phyloP scores from a whole-genome alignment of 2,329 filamentous ascomycete species.

The Aspergillus neoniger region DNA sequence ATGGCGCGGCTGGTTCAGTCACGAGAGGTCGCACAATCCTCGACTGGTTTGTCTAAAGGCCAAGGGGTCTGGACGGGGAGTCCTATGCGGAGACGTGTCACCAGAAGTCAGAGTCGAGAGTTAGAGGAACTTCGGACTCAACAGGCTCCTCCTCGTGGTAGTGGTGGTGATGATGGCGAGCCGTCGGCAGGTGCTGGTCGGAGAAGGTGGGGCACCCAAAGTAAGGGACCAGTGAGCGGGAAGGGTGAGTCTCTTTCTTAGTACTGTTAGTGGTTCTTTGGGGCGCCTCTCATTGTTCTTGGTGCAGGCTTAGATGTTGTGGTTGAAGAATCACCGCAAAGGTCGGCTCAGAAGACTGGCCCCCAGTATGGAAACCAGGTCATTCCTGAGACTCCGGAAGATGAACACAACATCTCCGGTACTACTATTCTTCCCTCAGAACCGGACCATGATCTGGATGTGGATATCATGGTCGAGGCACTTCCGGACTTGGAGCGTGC shows the following conservation, averaged over 20 bases:
- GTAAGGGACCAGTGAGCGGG: constrained; percentile 1
- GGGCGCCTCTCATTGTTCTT: not conserved
- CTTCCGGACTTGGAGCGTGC: constrained; percentile 41
- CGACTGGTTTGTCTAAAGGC: not conserved
- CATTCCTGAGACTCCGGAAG: constrained; percentile 31
- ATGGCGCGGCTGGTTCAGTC: not conserved
- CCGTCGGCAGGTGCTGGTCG: not conserved
- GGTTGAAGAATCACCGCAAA: constrained; percentile 22
- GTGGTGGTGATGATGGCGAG: constrained; percentile 4
- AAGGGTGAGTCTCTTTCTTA: constrained; percentile 10
- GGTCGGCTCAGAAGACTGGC: constrained; percentile 13
- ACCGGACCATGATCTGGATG: constrained; percentile 34
- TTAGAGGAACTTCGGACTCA: constrained; percentile 18
- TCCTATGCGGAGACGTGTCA: constrained; percentile 28
- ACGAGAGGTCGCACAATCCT: not conserved
- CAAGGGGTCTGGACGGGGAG: constrained; percentile 5
- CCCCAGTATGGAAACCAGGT: constrained; percentile 14
- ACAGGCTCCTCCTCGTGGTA: not conserved
- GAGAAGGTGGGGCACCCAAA: constrained; percentile 8
- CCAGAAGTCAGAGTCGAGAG: constrained; percentile 44
- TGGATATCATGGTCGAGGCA: constrained; percentile 40
- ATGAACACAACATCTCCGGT: constrained; percentile 36
- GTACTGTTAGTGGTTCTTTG: not conserved
- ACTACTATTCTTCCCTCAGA: constrained; percentile 37
- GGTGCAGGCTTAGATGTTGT: constrained; percentile 20